Conservation (phyloP, 2,329 filamentous ascomycete species). For the Nemania sp. region DNA sequence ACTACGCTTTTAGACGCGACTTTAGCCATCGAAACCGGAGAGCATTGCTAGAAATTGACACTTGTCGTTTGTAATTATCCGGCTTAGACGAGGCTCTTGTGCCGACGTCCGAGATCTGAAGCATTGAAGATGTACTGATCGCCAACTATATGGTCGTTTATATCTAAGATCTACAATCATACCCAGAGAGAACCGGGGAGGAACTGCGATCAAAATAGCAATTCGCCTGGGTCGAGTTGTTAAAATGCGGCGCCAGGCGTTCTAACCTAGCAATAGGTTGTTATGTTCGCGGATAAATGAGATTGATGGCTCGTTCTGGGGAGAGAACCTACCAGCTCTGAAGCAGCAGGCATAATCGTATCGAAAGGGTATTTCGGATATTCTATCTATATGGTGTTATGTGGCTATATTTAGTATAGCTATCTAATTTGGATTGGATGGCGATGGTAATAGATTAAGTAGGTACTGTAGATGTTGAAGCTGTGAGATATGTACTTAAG, state of each 20-base stretch:
- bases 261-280: too few species aligned
- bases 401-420: not conserved
- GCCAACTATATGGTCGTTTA: slow-evolving; percentile 18
- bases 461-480: too few species aligned
- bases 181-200: not conserved
- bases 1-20: slow-evolving; percentile 17
- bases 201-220: not conserved
- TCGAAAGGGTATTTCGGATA: not conserved
- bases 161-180: slow-evolving; percentile 5
- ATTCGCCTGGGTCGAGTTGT: not conserved
- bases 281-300: not conserved
- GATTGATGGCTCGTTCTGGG: not conserved
- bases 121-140: slow-evolving; percentile 36
- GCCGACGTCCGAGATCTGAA: slow-evolving; percentile 41
- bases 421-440: too few species aligned
- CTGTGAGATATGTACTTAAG: too few species aligned
- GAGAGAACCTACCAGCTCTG: too few species aligned
- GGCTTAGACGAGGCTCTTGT: slow-evolving; percentile 42
- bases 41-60: slow-evolving; percentile 42
- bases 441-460: too few species aligned
- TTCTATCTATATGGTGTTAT: not conserved
- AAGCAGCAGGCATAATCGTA: not conserved
- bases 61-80: slow-evolving; percentile 51
- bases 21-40: slow-evolving; percentile 25
- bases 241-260: not conserved